Evolutionary conservation across 805 yeast genomes (phyloP).

Genomic region (Metschnikowia kunwiensis): DNA sequence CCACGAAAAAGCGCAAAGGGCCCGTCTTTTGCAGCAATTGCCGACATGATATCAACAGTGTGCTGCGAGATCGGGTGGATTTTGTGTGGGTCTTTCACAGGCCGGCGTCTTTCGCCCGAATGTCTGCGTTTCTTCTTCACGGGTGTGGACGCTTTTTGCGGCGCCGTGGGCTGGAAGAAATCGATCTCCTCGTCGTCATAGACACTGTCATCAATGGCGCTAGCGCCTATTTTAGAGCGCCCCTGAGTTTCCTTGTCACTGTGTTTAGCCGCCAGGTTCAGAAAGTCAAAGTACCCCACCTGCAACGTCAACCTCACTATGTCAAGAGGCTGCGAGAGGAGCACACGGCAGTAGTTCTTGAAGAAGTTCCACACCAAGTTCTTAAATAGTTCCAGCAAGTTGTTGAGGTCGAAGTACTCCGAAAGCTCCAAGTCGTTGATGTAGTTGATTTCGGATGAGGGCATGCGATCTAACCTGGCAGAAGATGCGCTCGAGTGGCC

Average conservation of each 20-base stretch:
- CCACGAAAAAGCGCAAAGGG: slow-evolving; percentile 71
- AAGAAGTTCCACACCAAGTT: slow-evolving; percentile 60
- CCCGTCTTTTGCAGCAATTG: slow-evolving; percentile 67
- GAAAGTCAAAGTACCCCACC: slow-evolving; percentile 58
- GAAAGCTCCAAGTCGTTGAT: slow-evolving; percentile 59
- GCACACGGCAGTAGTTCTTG: slow-evolving; percentile 64
- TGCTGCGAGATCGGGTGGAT: slow-evolving; percentile 59
- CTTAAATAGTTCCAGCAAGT: slow-evolving; percentile 53
- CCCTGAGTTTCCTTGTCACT: neutral
- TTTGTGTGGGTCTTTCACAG: slow-evolving; percentile 19
- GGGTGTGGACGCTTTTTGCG: neutral
- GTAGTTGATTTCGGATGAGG: slow-evolving; percentile 36
- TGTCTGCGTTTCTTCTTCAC: neutral
- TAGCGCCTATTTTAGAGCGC: neutral
- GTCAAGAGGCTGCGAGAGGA: slow-evolving; percentile 86
- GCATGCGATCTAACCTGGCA: slow-evolving; percentile 4
- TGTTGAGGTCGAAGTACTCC: slow-evolving; percentile 61
- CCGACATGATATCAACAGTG: slow-evolving; percentile 62
- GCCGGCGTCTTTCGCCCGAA: neutral
- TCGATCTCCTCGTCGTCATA: slow-evolving; percentile 30
- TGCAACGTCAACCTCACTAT: slow-evolving; percentile 75
- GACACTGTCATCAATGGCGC: slow-evolving; percentile 3
- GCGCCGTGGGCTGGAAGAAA: slow-evolving; percentile 30
- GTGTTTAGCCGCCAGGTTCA: neutral
- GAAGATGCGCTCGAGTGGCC: slow-evolving; percentile 1